Base-by-base conservation (phyloP, 2,329 filamentous ascomycete species). In the Verticillium zaregamsianum region DNA sequence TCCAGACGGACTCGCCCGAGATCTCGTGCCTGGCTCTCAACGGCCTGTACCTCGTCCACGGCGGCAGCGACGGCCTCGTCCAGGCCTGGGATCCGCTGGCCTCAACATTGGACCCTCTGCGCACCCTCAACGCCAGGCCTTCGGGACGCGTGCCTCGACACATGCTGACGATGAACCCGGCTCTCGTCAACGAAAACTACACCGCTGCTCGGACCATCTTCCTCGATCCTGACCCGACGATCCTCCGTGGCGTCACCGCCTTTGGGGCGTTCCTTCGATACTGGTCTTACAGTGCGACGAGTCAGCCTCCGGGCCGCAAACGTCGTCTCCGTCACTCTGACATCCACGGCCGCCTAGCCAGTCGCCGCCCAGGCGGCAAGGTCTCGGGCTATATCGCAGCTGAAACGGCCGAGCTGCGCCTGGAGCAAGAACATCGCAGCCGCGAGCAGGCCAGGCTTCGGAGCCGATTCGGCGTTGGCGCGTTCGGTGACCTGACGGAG, bases 41-140 rank as follows among this genome's bases (percentile, higher is more conserved):
- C 1, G 90, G 92, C 2, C 80, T 99, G 17, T 96, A 96, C 71
- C 77, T 99, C 17, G 90, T 98, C 7, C 92, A 97, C 72, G 95
- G 95, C 58, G 95, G 95, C 31, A 97, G 91, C 67, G 95, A 99
- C 75, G 94, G 95, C 1, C 84, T 98, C 3, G 94, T 97, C 5
- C 95, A 98, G 74, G 91, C 93, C 6, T 99, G 95, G 95, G 95
- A 99, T 77, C 91, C 91, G n/a, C 80, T 99, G 56, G 92, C 89
- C 1, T 98, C 94, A 2, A 90, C 84, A 0, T 76, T 83, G 20
- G 87, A 89, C 23, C 92, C 95, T 0, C 84, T 98, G 59, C 87
- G 93, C 45, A 98, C 93, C 0, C 81, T 99, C 60, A 93, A 96
- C 71, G 92, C 92, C 3, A 88, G 90, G 15, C 93, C 94, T 66